These are phyloP conservation scores for Verticillium nonalfalfae DNA, from an alignment of 2,329 filamentous ascomycete species.

Conservation along the genomic window DNA sequence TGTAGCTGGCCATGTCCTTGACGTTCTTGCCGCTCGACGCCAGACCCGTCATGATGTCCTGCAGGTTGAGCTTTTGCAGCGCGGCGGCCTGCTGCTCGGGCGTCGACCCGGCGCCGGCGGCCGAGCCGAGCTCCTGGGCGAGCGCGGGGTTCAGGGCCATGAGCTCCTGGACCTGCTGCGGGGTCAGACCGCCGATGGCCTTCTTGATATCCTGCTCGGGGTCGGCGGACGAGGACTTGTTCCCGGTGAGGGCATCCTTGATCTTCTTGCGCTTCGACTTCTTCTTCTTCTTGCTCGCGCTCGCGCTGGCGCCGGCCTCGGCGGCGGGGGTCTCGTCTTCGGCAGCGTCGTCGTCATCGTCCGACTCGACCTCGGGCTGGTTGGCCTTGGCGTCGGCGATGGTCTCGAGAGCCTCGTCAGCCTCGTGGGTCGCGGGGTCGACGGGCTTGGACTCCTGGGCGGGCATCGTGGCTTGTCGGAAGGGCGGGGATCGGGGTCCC, in stretches of 20 bases:
- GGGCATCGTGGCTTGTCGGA: constrained; percentile 29
- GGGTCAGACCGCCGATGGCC: constrained; percentile 46
- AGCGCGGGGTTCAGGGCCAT: constrained; percentile 68
- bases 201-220: constrained; percentile 37
- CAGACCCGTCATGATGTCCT: constrained; percentile 68
- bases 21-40: constrained; percentile 78
- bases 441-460: constrained; percentile 57
- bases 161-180: constrained; percentile 57
- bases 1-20: constrained; percentile 96
- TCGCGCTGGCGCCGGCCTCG: constrained; percentile 19
- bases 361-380: constrained; percentile 37
- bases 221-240: constrained; percentile 17
- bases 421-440: constrained; percentile 44
- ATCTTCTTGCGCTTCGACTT: constrained; percentile 60
- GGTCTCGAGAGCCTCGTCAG: constrained; percentile 30
- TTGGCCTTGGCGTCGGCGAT: constrained; percentile 33
- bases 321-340: constrained; percentile 29
- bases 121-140: constrained; percentile 46
- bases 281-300: constrained; percentile 44
- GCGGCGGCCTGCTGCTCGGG: constrained; percentile 40
- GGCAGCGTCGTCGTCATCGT: constrained; percentile 35
- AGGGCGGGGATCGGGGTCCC: neutral
- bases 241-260: constrained; percentile 34
- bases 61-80: constrained; percentile 58
- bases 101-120: constrained; percentile 25